Conservation (phyloP, 768 basidiomycete genomes). For the Dioszegia aurantiaca region DNA sequence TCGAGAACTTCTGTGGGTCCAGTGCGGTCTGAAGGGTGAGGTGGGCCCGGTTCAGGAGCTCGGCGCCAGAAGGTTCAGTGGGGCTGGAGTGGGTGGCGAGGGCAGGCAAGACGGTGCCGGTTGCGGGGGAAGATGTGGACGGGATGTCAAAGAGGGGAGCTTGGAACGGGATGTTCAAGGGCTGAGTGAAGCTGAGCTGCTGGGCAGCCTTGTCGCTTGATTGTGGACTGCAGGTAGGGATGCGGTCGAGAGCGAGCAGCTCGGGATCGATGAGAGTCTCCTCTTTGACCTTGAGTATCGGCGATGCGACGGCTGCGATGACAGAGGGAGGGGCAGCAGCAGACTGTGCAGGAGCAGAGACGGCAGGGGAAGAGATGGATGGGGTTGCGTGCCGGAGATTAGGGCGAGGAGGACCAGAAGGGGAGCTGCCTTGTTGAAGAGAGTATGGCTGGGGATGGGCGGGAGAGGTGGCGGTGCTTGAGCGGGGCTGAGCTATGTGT, state of each 20-base stretch:
- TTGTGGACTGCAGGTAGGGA: no score
- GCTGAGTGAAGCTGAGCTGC: background rate
- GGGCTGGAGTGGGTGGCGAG: background rate
- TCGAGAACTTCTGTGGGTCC: background rate
- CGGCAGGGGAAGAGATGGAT: no score
- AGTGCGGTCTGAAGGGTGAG: constrained; percentile 12
- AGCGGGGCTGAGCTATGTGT: no score
- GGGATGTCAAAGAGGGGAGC: background rate
- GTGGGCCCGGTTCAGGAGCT: background rate
- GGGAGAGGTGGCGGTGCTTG: no score
- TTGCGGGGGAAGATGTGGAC: background rate
- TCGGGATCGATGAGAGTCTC: background rate
- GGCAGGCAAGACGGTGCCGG: no score
- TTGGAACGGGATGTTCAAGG: constrained; percentile 1
- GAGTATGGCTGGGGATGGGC: no score
- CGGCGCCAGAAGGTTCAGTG: background rate
- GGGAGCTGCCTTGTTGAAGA: no score
- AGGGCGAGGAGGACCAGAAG: no score
- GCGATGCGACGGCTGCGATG: background rate
- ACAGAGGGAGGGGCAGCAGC: background rate
- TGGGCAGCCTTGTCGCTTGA: no score
- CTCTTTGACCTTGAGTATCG: background rate
- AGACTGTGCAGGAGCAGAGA: background rate
- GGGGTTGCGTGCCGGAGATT: no score
- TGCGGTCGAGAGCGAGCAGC: no score